Percentiles rank a stretch among this genome's conserved stretches.
These are phyloP conservation scores for Zygotorulaspora chibaensis DNA, from an alignment of 805 yeast species.

Conservation along the genomic window DNA sequence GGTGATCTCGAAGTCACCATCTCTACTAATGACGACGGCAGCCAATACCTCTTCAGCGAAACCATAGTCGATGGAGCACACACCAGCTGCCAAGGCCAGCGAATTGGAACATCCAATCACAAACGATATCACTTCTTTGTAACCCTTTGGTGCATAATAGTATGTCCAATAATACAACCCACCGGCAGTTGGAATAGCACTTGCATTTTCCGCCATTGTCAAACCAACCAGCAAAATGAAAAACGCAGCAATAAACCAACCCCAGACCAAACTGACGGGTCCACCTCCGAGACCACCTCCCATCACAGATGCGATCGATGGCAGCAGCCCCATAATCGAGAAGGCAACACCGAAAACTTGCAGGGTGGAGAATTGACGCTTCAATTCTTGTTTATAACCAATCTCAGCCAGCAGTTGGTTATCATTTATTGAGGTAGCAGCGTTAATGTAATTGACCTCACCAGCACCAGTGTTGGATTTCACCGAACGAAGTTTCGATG, in stretches of 20 bases:
- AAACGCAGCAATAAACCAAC: slow-evolving; percentile 55
- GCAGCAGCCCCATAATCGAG: slow-evolving; percentile 67
- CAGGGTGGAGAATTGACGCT: slow-evolving; percentile 54
- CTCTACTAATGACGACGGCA: slow-evolving; percentile 50
- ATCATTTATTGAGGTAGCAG: slow-evolving; percentile 20
- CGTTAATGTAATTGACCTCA: slow-evolving; percentile 25
- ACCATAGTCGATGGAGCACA: slow-evolving; percentile 67
- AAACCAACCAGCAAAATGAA: slow-evolving; percentile 57
- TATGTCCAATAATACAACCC: slow-evolving; percentile 69
- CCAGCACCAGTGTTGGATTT: slow-evolving; percentile 24
- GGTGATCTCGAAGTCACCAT: slow-evolving; percentile 54
- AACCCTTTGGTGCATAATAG: slow-evolving; percentile 55
- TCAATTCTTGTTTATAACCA: slow-evolving; percentile 67
- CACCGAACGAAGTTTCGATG: slow-evolving; percentile 15
- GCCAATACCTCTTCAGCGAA: slow-evolving; percentile 57
- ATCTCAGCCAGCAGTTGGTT: slow-evolving; percentile 36
- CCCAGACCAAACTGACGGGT: slow-evolving; percentile 60
- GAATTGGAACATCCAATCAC: slow-evolving; percentile 66
- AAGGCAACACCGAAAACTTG: slow-evolving; percentile 71
- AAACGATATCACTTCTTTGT: slow-evolving; percentile 52
- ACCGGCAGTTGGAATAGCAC: slow-evolving; percentile 71
- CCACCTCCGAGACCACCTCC: slow-evolving; percentile 56
- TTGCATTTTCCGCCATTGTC: slow-evolving; percentile 61
- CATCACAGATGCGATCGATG: slow-evolving; percentile 56
- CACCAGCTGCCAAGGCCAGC: slow-evolving; percentile 60